These are phyloP conservation scores for Saprolegnia parasitica DNA, from an alignment of 352 stramenopile species.

Conservation along the genomic window DNA sequence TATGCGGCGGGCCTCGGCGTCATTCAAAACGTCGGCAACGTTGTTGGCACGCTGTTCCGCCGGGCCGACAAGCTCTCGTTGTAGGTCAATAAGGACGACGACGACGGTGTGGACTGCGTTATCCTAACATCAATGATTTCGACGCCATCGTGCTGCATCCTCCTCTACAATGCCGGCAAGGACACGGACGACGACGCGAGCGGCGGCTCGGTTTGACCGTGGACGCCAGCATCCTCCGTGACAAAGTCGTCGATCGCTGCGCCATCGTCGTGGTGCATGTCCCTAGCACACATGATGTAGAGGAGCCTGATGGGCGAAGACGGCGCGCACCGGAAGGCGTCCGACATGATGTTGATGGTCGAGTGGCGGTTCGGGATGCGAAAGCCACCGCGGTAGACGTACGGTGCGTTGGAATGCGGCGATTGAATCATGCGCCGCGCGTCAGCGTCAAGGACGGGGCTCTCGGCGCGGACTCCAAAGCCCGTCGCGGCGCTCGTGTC, in stretches of 20 bases:
- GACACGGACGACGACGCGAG: constrained; percentile 22
- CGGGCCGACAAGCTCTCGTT: constrained; percentile 78
- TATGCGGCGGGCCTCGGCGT: constrained; percentile 92
- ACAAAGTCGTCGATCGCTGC: constrained; percentile 13
- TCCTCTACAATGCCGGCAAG: constrained; percentile 16
- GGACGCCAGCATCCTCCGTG: constrained; percentile 15
- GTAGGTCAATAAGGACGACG: constrained; percentile 35
- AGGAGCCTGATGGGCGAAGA: not conserved
- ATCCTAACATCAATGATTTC: not conserved
- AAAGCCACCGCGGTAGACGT: constrained; percentile 54
- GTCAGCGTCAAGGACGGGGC: constrained; percentile 10
- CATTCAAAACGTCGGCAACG: constrained; percentile 95
- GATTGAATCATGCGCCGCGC: constrained; percentile 38
- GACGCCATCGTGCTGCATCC: not conserved
- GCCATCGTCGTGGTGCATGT: constrained; percentile 24
- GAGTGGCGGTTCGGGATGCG: constrained; percentile 41
- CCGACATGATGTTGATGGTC: constrained; percentile 16
- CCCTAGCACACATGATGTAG: too few relatives aligned
- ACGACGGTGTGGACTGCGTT: not conserved
- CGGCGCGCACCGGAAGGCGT: constrained; percentile 15
- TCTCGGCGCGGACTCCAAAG: constrained; percentile 5
- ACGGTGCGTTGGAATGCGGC: constrained; percentile 34
- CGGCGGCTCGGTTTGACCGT: not conserved
- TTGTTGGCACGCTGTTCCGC: constrained; percentile 95
- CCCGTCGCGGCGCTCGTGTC: constrained; percentile 13